phyloP scores from a whole-genome alignment of 805 yeast genomes.

The Ogataea parapolymorpha region DNA sequence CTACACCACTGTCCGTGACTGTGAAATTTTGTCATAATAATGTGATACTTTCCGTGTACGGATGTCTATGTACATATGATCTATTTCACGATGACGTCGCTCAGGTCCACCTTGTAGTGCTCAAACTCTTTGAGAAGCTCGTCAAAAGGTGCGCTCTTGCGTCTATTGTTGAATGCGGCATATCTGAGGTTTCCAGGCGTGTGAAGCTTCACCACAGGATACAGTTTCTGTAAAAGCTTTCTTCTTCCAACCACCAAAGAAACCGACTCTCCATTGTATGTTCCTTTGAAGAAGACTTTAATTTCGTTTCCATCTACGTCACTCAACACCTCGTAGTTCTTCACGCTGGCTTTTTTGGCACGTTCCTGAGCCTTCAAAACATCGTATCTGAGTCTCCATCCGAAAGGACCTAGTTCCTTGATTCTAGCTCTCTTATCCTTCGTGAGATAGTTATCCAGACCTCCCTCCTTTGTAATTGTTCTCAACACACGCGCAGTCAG shows the following conservation, averaged over 20 bases:
- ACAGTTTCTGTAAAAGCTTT: slow-evolving; percentile 53
- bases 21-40: slow-evolving; percentile 1
- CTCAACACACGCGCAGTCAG: slow-evolving; percentile 79
- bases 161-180: slow-evolving; percentile 44
- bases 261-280: slow-evolving; percentile 39
- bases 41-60: slow-evolving; percentile 6
- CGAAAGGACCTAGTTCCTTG: slow-evolving; percentile 88
- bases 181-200: slow-evolving; percentile 43
- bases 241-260: slow-evolving; percentile 63
- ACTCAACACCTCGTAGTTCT: slow-evolving; percentile 31
- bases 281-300: slow-evolving; percentile 50
- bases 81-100: slow-evolving; percentile 15
- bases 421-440: slow-evolving; percentile 88
- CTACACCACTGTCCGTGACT: slow-evolving; percentile 10
- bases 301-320: slow-evolving; percentile 30
- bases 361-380: slow-evolving; percentile 49
- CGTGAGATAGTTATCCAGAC: slow-evolving; percentile 81
- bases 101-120: slow-evolving; percentile 38
- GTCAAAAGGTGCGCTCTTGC: slow-evolving; percentile 42
- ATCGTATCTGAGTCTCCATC: slow-evolving; percentile 85
- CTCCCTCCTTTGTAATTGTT: slow-evolving; percentile 91
- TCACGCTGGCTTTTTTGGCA: slow-evolving; percentile 37
- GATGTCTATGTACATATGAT: slow-evolving; percentile 8
- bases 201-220: slow-evolving; percentile 44
- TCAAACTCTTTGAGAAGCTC: slow-evolving; percentile 52